Evolutionary conservation across 169 alveolate species (phyloP).

Genomic region (Eimeria praecox): DNA sequence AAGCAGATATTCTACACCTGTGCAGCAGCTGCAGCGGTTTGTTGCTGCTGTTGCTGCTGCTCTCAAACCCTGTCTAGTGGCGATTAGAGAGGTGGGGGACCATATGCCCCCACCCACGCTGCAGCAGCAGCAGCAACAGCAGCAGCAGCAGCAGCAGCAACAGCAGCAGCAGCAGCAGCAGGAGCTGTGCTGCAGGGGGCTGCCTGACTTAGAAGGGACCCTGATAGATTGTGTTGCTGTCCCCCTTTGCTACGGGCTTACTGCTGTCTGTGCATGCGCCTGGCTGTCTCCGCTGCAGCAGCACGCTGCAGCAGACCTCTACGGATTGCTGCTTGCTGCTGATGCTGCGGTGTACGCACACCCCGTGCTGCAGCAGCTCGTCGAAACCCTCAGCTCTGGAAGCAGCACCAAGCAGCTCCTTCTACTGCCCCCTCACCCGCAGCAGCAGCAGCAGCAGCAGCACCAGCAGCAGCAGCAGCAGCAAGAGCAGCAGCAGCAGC

Average conservation of each 20-base stretch:
- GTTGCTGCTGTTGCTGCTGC: conserved; percentile 77
- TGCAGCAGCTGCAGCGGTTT: conserved; percentile 58
- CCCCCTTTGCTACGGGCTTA: conserved; percentile 68
- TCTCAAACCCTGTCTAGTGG: conserved; percentile 45
- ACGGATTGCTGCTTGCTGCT: conserved; percentile 66
- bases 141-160: not conserved
- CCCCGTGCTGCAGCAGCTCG: conserved; percentile 52
- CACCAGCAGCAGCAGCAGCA: conserved; percentile 33
- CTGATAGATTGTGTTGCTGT: conserved; percentile 68
- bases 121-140: conserved; percentile 12
- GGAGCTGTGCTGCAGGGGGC: not conserved
- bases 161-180: conserved; percentile 29
- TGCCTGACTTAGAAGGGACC: conserved; percentile 51
- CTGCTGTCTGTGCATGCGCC: conserved; percentile 51
- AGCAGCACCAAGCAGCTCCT: conserved; percentile 4
- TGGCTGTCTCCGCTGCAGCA: conserved; percentile 65
- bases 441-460: conserved; percentile 9
- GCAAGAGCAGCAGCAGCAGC: conserved; percentile 2
- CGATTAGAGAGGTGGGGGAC: conserved; percentile 64
- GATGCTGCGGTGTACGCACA: conserved; percentile 72
- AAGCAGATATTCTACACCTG: conserved; percentile 59
- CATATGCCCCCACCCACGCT: not conserved
- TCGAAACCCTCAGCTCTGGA: conserved; percentile 50
- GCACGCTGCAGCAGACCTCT: conserved; percentile 48
- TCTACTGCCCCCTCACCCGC: not conserved